Base-by-base conservation (phyloP, 495 filamentous ascomycete species). In the Lindgomyces ingoldianus region DNA sequence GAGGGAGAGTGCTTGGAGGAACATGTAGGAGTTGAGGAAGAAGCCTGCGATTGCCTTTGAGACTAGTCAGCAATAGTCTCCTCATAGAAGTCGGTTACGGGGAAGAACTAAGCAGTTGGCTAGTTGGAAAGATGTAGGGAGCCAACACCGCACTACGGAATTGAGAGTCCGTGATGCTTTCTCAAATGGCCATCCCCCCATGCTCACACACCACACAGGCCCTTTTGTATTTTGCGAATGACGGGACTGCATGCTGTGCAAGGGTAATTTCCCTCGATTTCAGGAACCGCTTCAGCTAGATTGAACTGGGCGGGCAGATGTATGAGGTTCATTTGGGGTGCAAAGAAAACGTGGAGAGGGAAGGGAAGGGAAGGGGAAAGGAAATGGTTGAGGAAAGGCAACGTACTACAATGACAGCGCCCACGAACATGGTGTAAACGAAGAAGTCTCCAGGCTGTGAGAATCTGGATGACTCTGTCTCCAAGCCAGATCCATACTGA, bases 261-360 rank as follows among this genome's bases (percentile, higher is more conserved):
- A 85, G 89, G 91, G 89, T 87, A 82, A 88, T 97, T 90, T 97
- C 83, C 93, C 93, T 96, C 92, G 81, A 79, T 87, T 91, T 84
- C 89, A 96, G 91, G 92, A 96, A 96, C 91, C 92, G 91, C 86
- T 83, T 86, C 90, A 93, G 90, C 83, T 86, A 86, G 77, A 71
- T 75, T 57, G 9, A 19, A 75, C 91, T 92, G 90, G 84, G 85
- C 91, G 93, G 91, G 93, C 92, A 97, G 93, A 89, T 91, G 88
- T 89, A 51, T 54, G 58, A 58, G 81, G 82, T 91, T 93, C 89
- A 90, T 87, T 74, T 63, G 50, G n/a, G 41, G 44, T 24, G 66
- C 12, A 59, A 27, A 26, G 60, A 57, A 25, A 58, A 64, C 24
- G 61, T 62, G 53, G 6, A 49, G 53, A 55, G 62, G 11, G 44